Evolutionary conservation across 1,284 basidiomycete species (phyloP), one percentile per base, ranked within the genome.

Genomic region (Sporisorium scitamineum): DNA sequence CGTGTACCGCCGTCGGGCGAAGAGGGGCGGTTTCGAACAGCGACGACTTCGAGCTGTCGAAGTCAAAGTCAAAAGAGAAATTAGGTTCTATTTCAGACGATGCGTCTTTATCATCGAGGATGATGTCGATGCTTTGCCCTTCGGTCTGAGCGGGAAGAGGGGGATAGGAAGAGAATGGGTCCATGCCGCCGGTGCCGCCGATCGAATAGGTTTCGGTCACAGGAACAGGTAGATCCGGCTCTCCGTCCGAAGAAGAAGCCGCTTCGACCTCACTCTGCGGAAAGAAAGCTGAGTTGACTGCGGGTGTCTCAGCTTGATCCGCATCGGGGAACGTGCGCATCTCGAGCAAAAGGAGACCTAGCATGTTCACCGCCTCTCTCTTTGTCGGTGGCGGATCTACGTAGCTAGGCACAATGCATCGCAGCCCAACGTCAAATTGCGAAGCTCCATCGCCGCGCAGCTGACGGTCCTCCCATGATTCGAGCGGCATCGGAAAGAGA

Each of bases 71-170:
- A 50, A 53, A 42, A 1, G 31, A 61, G 27, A 55, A 69, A n/a
- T 69, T 55, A 13, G 66, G 66, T 27, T 69, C 56, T 6, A 24
- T 42, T 13, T 54, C 56, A 2, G 54, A 63, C 16, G n/a, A 27
- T 39, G 26, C 20, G 20, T 64, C 62, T 16, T 29, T 13, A 3
- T 57, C 18, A 18, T 47, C 24, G n/a, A 32, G 6, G 39, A 44
- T 16, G 14, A 61, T 41, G 34, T 54, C 53, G 53, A 50, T 50
- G 31, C 29, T 29, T 47, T 58, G 48, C 9, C 31, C 22, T 14
- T 51, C 7, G 16, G 42, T 1, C 16, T n/a, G 31, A 13, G 16
- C 9, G 20, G 48, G 42, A 20, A n/a, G 54, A 22, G 29, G 11
- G 5, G 31, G 31, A 24, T 27, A 14, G 13, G 54, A 47, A 24